Evolutionary conservation across 352 stramenopile genomes (phyloP).

Genomic region (Globisporangium perplexum): DNA sequence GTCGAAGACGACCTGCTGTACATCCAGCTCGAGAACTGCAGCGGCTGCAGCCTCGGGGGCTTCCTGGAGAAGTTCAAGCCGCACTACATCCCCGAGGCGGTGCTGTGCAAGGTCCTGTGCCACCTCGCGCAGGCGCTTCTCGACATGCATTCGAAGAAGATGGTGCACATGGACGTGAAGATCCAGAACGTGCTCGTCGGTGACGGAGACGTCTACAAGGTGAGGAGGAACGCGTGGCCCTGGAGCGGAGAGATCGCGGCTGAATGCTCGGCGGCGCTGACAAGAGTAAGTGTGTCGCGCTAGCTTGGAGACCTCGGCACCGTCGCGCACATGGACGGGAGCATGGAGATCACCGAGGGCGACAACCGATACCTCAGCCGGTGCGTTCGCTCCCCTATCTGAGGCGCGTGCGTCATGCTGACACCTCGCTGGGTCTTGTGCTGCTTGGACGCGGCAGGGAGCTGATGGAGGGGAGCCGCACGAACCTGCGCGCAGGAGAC

Average conservation of each 20-base stretch:
- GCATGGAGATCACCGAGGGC: slow-evolving; percentile 83
- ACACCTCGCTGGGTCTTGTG: background rate
- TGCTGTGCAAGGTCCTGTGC: slow-evolving; percentile 67
- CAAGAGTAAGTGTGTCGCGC: background rate
- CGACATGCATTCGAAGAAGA: slow-evolving; percentile 81
- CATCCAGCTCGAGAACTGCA: slow-evolving; percentile 79
- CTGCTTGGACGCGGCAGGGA: slow-evolving; percentile 27
- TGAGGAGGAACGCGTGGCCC: too few species aligned
- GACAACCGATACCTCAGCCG: slow-evolving; percentile 85
- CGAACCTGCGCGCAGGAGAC: slow-evolving; percentile 67
- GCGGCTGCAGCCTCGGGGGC: slow-evolving; percentile 51
- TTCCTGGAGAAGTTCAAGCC: slow-evolving; percentile 65
- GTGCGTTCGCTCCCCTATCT: slow-evolving; percentile 19
- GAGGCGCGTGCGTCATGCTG: background rate
- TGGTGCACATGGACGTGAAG: slow-evolving; percentile 88
- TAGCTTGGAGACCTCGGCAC: slow-evolving; percentile 75
- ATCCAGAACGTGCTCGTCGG: slow-evolving; percentile 74
- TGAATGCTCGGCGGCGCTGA: background rate
- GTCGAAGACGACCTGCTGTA: slow-evolving; percentile 87
- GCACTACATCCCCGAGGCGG: slow-evolving; percentile 62
- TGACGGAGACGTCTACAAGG: slow-evolving; percentile 68
- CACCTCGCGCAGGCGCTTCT: slow-evolving; percentile 71
- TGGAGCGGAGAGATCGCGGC: too few species aligned
- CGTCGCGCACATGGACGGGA: slow-evolving; percentile 70
- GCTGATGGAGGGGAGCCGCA: slow-evolving; percentile 72